phyloP scores from a whole-genome alignment of 2,329 filamentous ascomycete genomes.

The Fusarium annulatum region DNA sequence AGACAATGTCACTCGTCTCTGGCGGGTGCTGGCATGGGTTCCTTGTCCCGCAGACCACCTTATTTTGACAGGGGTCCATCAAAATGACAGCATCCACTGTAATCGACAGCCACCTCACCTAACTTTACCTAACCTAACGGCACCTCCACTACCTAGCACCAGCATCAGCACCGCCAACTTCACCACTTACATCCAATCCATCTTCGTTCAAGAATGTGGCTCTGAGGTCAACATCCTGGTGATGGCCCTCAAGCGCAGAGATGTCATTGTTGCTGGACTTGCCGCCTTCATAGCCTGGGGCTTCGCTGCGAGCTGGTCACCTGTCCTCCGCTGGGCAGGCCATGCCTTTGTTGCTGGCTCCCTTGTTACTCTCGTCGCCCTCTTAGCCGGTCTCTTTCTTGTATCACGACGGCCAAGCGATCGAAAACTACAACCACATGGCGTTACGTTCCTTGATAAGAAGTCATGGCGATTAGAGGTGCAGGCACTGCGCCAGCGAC shows the following conservation, averaged over 20 bases:
- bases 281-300: conserved; percentile 88
- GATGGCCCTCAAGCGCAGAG: conserved; percentile 79
- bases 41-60: conserved; percentile 24
- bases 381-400: conserved; percentile 67
- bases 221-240: conserved; percentile 47
- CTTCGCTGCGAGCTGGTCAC: conserved; percentile 83
- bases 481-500: conserved; percentile 71
- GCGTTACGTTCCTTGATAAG: conserved; percentile 69
- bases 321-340: conserved; percentile 83
- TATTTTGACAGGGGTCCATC: conserved; percentile 35
- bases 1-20: background rate
- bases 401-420: conserved; percentile 62
- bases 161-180: conserved; percentile 16
- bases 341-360: conserved; percentile 83
- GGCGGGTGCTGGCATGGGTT: conserved; percentile 26
- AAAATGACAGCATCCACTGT: conserved; percentile 41
- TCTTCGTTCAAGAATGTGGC: conserved; percentile 48
- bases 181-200: conserved; percentile 35
- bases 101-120: conserved; percentile 39
- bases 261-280: conserved; percentile 75
- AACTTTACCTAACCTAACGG: background rate
- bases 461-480: conserved; percentile 77
- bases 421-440: conserved; percentile 55
- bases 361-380: conserved; percentile 63
- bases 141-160: conserved; percentile 29